Evolutionary conservation across 768 basidiomycete genomes (phyloP).

Genomic region (Rhodotorula paludigena): DNA sequence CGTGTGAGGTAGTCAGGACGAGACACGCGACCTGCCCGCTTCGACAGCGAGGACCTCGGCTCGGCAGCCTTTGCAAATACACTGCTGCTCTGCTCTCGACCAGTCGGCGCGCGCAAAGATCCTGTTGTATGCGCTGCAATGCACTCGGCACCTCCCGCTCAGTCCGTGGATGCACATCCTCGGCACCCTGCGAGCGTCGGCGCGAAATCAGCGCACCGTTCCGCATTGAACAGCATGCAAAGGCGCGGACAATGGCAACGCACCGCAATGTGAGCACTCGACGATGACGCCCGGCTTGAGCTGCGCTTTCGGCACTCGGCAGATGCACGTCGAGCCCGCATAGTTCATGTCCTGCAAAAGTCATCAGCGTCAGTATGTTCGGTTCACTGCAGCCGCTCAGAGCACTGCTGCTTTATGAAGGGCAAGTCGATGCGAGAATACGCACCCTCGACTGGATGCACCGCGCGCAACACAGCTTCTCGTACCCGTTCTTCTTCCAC

Average conservation of each 20-base stretch:
- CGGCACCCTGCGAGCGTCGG: slow-evolving; percentile 61
- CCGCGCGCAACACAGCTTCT: slow-evolving; percentile 92
- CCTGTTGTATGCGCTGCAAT: no score
- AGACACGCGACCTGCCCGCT: no score
- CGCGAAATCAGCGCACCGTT: neutral
- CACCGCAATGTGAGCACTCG: slow-evolving; percentile 95
- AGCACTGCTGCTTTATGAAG: no score
- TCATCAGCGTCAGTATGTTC: slow-evolving; percentile 27
- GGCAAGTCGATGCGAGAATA: neutral
- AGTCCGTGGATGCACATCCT: slow-evolving; percentile 67
- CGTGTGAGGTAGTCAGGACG: no score
- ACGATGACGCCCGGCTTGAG: slow-evolving; percentile 84
- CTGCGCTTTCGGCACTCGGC: slow-evolving; percentile 91
- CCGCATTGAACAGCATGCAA: no score
- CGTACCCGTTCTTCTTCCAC: slow-evolving; percentile 98
- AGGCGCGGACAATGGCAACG: slow-evolving; percentile 45
- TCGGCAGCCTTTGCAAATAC: no score
- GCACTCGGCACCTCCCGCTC: neutral
- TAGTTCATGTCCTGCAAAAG: slow-evolving; percentile 89
- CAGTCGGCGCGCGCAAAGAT: no score
- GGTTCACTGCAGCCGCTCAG: no score
- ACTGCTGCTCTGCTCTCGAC: no score
- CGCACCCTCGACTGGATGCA: slow-evolving; percentile 88
- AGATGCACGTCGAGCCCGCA: slow-evolving; percentile 95
- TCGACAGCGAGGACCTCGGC: no score